Evolutionary conservation across 2,329 filamentous ascomycete genomes (phyloP), one percentile per base, ranked within the genome.

Genomic region (Pseudocercospora crystallina): DNA sequence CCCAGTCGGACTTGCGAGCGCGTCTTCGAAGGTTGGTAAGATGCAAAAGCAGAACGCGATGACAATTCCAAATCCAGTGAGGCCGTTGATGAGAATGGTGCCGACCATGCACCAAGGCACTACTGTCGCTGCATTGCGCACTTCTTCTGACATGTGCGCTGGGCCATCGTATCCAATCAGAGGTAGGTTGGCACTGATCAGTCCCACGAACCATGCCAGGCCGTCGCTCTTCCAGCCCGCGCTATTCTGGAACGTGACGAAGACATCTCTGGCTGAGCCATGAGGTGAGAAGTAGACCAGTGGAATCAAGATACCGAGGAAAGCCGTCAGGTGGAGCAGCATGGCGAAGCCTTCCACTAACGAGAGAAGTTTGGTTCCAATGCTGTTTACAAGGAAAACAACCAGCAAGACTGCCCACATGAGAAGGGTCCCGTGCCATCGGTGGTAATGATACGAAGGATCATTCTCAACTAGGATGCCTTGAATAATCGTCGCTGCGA

Each of bases 281-380:
- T 53, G 43, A 2, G 51, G 49, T 11, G 45, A 47, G 41, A 51
- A 53, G 29, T 55, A 52, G 5, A 49, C 33, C 44, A 57, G 20
- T 5, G 52, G 51, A 7, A 55, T 30, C 4, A 80, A 59, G 43
- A 78, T 74, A 1, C 70, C 75, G 42, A 79, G 76, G 62, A 79
- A 79, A 3, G 76, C 76, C 9, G 75, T 60, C 10, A 79, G 63
- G 48, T 79, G 77, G 8, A 79, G 59, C n/a, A 76, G 68, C 13
- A 79, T 62, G 30, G 78, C 71, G 12, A 74, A 56, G 0, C 72
- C 73, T 60, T 80, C 77, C n/a, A 78, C 66, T 10, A 71, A 65
- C 2, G 76, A 74, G 2, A 79, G 63, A 2, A 73, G 53, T 35
- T 67, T 68, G 4, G 69, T 72, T 7, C 70, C 68, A 11, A 72